These are phyloP conservation scores for Curvularia lunata DNA, from an alignment of 2,329 filamentous ascomycete genomes.

Conservation along the genomic window DNA sequence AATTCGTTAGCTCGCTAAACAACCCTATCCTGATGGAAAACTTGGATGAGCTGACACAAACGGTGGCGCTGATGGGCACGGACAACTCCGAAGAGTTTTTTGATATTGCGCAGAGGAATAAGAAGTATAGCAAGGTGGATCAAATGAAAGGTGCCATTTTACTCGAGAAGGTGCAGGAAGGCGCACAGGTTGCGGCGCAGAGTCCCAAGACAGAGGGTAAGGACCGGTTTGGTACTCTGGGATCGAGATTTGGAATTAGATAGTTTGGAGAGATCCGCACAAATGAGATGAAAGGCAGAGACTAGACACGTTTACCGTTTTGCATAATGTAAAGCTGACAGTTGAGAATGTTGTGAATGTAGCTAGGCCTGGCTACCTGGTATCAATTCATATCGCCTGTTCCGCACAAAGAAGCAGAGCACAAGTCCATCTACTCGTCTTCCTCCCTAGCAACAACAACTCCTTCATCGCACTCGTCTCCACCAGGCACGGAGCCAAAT, in stretches of 20 bases:
- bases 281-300: not conserved
- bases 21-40: slow-evolving; percentile 89
- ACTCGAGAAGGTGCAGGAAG: slow-evolving; percentile 73
- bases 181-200: slow-evolving; percentile 44
- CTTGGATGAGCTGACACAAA: slow-evolving; percentile 91
- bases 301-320: not conserved
- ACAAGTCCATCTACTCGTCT: not conserved
- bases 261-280: not conserved
- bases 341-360: not conserved
- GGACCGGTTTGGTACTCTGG: slow-evolving; percentile 46
- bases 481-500: slow-evolving; percentile 38
- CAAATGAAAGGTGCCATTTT: slow-evolving; percentile 85
- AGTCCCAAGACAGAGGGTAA: slow-evolving; percentile 39
- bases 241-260: slow-evolving; percentile 42
- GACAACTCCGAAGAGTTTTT: slow-evolving; percentile 98
- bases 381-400: not conserved
- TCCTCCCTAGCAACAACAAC: slow-evolving; percentile 32
- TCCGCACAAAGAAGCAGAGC: not conserved
- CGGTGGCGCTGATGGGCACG: slow-evolving; percentile 80
- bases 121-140: slow-evolving; percentile 92
- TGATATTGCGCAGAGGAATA: slow-evolving; percentile 86
- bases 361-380: not conserved
- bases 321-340: not conserved
- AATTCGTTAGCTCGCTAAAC: slow-evolving; percentile 86
- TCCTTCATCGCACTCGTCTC: slow-evolving; percentile 39